Evolutionary conservation across 2,329 filamentous ascomycete genomes (phyloP).

Genomic region (Aspergillus spinulosporus): DNA sequence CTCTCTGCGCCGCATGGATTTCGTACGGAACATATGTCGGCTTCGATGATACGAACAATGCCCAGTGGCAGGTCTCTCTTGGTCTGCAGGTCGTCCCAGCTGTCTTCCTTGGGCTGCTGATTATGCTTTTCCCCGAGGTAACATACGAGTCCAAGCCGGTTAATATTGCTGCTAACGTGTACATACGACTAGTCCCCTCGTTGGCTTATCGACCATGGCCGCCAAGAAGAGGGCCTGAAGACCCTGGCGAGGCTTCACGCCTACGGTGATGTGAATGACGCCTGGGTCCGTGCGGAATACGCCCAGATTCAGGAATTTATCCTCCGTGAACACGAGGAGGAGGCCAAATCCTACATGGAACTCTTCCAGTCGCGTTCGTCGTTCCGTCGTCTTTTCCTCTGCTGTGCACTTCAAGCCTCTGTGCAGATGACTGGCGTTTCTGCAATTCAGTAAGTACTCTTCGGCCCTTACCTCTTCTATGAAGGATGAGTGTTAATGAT

Average conservation of each 20-base stretch:
- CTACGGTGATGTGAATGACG: constrained; percentile 64
- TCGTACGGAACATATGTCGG: constrained; percentile 64
- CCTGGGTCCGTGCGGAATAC: constrained; percentile 72
- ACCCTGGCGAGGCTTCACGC: constrained; percentile 70
- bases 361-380: constrained; percentile 66
- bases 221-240: constrained; percentile 62
- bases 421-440: constrained; percentile 76
- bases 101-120: constrained; percentile 62
- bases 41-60: constrained; percentile 48
- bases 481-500: background rate
- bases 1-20: constrained; percentile 71
- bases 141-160: background rate
- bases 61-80: constrained; percentile 64
- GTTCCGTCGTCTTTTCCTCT: constrained; percentile 71
- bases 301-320: constrained; percentile 69
- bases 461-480: background rate
- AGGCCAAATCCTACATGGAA: constrained; percentile 69
- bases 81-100: constrained; percentile 73
- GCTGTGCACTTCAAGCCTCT: constrained; percentile 67
- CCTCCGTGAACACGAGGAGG: constrained; percentile 64
- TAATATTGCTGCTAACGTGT: constrained; percentile 5
- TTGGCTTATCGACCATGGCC: constrained; percentile 74
- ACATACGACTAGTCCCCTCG: constrained; percentile 50
- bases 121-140: constrained; percentile 69
- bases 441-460: constrained; percentile 59